phyloP scores from a whole-genome alignment of 495 filamentous ascomycete genomes.

The Penicillium lividum region DNA sequence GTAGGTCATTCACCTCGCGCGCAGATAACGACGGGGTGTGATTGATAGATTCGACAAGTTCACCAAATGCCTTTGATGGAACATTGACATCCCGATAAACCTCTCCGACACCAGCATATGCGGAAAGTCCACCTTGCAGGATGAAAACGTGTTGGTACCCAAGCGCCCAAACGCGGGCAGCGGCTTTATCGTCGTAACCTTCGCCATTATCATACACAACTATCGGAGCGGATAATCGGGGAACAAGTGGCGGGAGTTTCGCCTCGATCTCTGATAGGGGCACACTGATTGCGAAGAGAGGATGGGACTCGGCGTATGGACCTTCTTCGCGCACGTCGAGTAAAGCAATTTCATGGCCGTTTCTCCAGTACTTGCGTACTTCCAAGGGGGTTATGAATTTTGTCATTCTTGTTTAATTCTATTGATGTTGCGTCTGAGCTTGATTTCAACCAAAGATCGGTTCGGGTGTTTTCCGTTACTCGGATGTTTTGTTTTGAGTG shows the following conservation, averaged over 20 bases:
- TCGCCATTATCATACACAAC: constrained; percentile 29
- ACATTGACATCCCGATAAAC: constrained; percentile 33
- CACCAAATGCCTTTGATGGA: constrained; percentile 32
- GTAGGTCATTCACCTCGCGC: constrained; percentile 19
- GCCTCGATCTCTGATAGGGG: constrained; percentile 27
- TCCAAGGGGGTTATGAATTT: constrained; percentile 11
- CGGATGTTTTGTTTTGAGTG: neutral
- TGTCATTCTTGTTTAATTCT: neutral
- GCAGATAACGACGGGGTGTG: constrained; percentile 30
- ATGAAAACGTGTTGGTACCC: constrained; percentile 24
- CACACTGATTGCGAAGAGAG: constrained; percentile 26
- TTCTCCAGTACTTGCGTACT: constrained; percentile 21
- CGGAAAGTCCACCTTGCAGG: constrained; percentile 25
- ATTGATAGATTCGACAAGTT: constrained; percentile 31
- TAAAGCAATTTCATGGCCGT: constrained; percentile 21
- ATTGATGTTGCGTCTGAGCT: too few species aligned
- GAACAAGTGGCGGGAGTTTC: constrained; percentile 21
- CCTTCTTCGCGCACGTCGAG: constrained; percentile 32
- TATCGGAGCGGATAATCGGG: constrained; percentile 16
- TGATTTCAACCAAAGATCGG: neutral
- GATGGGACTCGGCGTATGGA: constrained; percentile 24
- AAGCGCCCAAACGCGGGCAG: constrained; percentile 14
- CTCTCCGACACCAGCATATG: constrained; percentile 22
- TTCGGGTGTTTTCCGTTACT: neutral
- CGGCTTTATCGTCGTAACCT: constrained; percentile 20